These are phyloP conservation scores for Brettanomyces sp. DNA, from an alignment of 805 yeast genomes.

Conservation along the genomic window DNA sequence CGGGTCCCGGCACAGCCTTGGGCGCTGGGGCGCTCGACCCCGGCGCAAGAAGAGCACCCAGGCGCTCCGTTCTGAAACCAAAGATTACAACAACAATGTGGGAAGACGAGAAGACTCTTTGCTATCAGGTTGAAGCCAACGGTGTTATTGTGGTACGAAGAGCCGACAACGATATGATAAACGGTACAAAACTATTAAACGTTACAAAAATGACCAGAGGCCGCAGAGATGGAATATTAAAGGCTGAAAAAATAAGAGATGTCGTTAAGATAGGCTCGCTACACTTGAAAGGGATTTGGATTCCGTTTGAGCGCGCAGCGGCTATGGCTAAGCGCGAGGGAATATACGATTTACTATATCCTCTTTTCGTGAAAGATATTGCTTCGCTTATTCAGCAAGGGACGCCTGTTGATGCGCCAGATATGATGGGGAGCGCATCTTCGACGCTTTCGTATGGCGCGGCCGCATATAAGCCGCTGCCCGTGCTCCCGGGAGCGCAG, in stretches of 20 bases:
- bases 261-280: slow-evolving; percentile 72
- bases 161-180: slow-evolving; percentile 65
- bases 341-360: slow-evolving; percentile 48
- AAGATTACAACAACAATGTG: slow-evolving; percentile 66
- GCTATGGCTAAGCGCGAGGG: slow-evolving; percentile 64
- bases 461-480: slow-evolving; percentile 60
- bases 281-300: slow-evolving; percentile 72
- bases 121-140: slow-evolving; percentile 65
- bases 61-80: slow-evolving; percentile 32
- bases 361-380: slow-evolving; percentile 57
- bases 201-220: slow-evolving; percentile 72
- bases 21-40: slow-evolving; percentile 21
- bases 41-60: slow-evolving; percentile 14
- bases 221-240: slow-evolving; percentile 60
- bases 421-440: too few relatives aligned
- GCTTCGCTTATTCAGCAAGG: slow-evolving; percentile 35
- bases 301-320: slow-evolving; percentile 62
- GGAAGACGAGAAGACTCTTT: slow-evolving; percentile 66
- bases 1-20: slow-evolving; percentile 30
- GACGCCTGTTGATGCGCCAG: slow-evolving; percentile 15
- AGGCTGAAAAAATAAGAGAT: slow-evolving; percentile 56
- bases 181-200: slow-evolving; percentile 59
- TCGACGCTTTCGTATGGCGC: slow-evolving; percentile 15
- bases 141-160: slow-evolving; percentile 59
- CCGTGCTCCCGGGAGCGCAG: slow-evolving; percentile 45